These are phyloP conservation scores for Musa troglodytarum DNA, from an alignment of 176 grass and related monocot species.

Conservation along the genomic window DNA sequence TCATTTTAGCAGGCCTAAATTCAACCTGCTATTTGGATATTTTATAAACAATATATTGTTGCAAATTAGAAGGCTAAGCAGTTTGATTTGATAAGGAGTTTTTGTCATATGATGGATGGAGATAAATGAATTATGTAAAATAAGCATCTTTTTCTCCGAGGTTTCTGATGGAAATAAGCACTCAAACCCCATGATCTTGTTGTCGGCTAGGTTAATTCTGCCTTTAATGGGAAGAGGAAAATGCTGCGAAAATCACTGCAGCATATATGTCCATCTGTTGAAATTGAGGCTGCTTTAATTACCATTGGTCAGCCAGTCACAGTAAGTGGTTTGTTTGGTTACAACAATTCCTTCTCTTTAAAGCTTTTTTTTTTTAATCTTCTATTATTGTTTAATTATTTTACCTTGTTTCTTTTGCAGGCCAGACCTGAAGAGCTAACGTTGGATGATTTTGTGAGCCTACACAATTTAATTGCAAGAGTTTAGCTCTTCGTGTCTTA, in stretches of 20 bases:
- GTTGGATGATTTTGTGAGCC: constrained; percentile 78
- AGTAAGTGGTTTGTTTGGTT: constrained; percentile 28
- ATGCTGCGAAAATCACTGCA: constrained; percentile 93
- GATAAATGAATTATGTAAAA: too few species aligned
- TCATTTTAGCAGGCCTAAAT: too few species aligned
- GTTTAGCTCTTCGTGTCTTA: constrained; percentile 9
- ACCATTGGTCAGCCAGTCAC: constrained; percentile 63
- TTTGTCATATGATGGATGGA: background rate
- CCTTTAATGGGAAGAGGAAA: constrained; percentile 92
- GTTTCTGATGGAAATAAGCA: too few species aligned
- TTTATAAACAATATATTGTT: background rate
- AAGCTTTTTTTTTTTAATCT: background rate
- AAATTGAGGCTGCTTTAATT: constrained; percentile 59
- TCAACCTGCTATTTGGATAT: too few species aligned
- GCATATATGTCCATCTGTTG: constrained; percentile 44
- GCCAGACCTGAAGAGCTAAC: constrained; percentile 70
- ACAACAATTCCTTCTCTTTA: background rate
- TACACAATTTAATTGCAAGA: constrained; percentile 60
- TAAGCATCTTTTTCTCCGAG: too few species aligned
- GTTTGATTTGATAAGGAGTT: background rate
- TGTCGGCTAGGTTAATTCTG: constrained; percentile 57
- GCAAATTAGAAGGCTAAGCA: background rate
- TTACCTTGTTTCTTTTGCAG: constrained; percentile 33
- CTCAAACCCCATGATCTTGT: background rate
- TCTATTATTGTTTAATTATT: background rate